phyloP scores from a whole-genome alignment of 106 monocot genomes.

The Dendrobium officinale region DNA sequence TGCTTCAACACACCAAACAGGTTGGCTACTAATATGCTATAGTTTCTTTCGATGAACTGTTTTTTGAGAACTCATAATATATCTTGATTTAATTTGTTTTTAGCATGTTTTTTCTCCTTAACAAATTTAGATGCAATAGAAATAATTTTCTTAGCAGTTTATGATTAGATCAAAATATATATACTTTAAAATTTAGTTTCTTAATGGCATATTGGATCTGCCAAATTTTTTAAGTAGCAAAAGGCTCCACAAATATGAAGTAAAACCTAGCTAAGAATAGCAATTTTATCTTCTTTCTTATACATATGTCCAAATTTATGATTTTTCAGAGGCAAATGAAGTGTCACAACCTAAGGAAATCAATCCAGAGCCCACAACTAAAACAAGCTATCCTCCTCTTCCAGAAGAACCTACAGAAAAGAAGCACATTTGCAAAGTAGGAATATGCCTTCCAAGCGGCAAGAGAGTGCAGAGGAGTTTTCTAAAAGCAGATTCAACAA shows the following conservation, averaged over 20 bases:
- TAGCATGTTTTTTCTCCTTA: neutral
- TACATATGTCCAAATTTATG: too few species aligned
- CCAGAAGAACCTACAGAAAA: neutral
- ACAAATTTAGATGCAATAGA: neutral
- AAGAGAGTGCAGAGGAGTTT: neutral
- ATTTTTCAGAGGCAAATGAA: neutral
- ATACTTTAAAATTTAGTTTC: too few species aligned
- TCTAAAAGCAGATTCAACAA: neutral
- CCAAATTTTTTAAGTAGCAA: too few species aligned
- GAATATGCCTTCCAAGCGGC: neutral
- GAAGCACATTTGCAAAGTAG: neutral
- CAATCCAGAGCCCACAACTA: neutral
- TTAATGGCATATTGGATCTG: too few species aligned
- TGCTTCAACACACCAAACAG: neutral
- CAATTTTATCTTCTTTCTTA: too few species aligned
- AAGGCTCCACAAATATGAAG: too few species aligned
- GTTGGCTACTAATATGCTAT: neutral
- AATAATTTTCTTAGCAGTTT: neutral
- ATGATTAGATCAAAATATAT: too few species aligned
- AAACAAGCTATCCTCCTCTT: neutral
- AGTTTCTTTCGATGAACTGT: neutral
- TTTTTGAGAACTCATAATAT: neutral
- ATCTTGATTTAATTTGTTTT: neutral
- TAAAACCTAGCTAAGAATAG: too few species aligned
- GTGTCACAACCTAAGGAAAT: neutral